phyloP scores from a whole-genome alignment of 306 rosid species.

The Cicer arietinum region DNA sequence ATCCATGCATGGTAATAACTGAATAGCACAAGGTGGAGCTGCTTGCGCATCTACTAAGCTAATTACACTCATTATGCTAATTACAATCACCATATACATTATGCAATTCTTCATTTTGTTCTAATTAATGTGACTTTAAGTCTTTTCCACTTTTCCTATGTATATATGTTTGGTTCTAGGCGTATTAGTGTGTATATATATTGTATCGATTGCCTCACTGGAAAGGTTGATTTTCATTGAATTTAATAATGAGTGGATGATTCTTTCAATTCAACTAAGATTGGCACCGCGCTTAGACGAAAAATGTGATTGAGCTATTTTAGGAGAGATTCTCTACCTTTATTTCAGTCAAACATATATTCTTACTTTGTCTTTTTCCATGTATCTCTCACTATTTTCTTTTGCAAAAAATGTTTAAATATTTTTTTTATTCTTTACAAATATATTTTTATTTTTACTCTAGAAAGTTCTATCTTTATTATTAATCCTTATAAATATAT shows the following conservation, averaged over 20 bases:
- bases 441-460: too few relatives aligned
- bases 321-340: not conserved
- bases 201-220: slow-evolving; percentile 7
- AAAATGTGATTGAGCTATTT: not conserved
- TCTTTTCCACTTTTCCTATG: not conserved
- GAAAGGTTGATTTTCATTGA: not conserved
- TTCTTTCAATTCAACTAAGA: slow-evolving; percentile 1
- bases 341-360: not conserved
- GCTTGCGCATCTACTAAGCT: slow-evolving; percentile 30
- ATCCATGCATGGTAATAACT: slow-evolving; percentile 40
- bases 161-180: not conserved
- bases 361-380: slow-evolving; percentile 2
- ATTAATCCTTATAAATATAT: too few relatives aligned
- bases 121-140: not conserved
- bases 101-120: not conserved
- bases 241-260: not conserved
- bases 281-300: not conserved
- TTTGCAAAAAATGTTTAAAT: too few relatives aligned
- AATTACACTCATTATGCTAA: not conserved
- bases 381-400: not conserved
- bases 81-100: not conserved
- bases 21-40: not conserved
- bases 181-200: not conserved
- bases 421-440: too few relatives aligned
- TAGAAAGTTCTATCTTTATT: too few relatives aligned